A percentile compares a stretch with the other conserved stretches of the same genome.
phyloP scores from a whole-genome alignment of 2,329 filamentous ascomycete genomes.

The Emydomyces testavorans region DNA sequence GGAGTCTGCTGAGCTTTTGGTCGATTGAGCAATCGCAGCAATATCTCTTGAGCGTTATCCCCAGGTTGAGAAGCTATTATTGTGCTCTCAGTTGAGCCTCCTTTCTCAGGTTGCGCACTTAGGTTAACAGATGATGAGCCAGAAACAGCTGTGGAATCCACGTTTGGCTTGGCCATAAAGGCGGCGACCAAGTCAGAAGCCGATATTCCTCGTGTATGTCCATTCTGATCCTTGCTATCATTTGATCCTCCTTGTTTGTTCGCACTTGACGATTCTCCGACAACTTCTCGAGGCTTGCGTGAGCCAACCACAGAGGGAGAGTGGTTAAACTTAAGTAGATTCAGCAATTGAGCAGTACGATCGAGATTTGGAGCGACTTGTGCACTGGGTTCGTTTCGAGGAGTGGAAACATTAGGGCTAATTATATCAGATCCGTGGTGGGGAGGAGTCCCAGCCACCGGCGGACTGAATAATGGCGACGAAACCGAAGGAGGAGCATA shows the following conservation, averaged over 20 bases:
- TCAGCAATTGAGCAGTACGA: slow-evolving; percentile 49
- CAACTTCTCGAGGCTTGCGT: slow-evolving; percentile 16
- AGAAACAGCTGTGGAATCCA: slow-evolving; percentile 27
- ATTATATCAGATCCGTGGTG: slow-evolving; percentile 48
- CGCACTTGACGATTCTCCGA: slow-evolving; percentile 8
- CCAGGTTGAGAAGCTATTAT: slow-evolving; percentile 31
- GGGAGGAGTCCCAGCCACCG: slow-evolving; percentile 42
- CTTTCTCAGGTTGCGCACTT: slow-evolving; percentile 20
- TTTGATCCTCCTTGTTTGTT: slow-evolving; percentile 24
- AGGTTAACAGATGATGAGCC: slow-evolving; percentile 15
- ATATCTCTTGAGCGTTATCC: slow-evolving; percentile 68
- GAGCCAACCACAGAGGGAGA: slow-evolving; percentile 22
- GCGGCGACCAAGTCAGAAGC: slow-evolving; percentile 48
- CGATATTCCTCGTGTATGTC: slow-evolving; percentile 36
- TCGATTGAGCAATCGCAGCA: slow-evolving; percentile 77
- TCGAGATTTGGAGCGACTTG: slow-evolving; percentile 33
- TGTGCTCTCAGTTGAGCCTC: slow-evolving; percentile 16
- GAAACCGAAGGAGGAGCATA: slow-evolving; percentile 49
- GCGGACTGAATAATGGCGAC: slow-evolving; percentile 48
- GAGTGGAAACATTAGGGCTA: slow-evolving; percentile 43
- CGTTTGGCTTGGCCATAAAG: slow-evolving; percentile 35
- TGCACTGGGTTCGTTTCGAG: slow-evolving; percentile 34
- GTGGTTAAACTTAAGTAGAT: slow-evolving; percentile 53
- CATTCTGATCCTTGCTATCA: slow-evolving; percentile 18
- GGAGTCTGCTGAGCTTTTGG: slow-evolving; percentile 36